Evolutionary conservation across 2,329 filamentous ascomycete species (phyloP), one percentile per base, ranked within the genome.

Genomic region (Knoxdaviesia proteae): DNA sequence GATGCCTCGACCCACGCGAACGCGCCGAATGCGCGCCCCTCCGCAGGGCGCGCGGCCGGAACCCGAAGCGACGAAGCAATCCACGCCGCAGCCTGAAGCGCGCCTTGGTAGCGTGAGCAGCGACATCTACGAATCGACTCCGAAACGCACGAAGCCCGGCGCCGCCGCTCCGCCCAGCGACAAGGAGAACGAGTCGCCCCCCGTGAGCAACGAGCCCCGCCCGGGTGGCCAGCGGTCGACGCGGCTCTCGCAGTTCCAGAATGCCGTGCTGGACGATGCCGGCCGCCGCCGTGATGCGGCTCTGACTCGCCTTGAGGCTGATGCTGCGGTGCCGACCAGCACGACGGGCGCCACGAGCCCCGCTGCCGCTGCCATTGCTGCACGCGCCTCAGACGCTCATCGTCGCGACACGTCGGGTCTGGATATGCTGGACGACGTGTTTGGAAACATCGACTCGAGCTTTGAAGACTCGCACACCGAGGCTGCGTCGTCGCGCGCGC

Each of bases 381-480:
- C 38, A 20, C 48, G 36, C 43, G 50, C 41, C 40, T 45, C 34
- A 49, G 44, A 11, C 49, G 46, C 36, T 45, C 48, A 10, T 8
- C 39, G 56, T 20, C 54, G 59, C 8, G 62, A 69, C 40, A 61
- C 57, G 3, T 67, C 65, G 1, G 68, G 67, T 5, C 47, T 70
- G 33, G 67, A 71, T 46, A 48, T 65, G 42, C 67, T 69, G 44
- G 61, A 63, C 42, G 60, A 62, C 34, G 54, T 67, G 31, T 70
- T 71, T 52, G 62, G 61, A 8, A 56, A 62, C 41, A 48, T 58
- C 8, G 53, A 58, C 46, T 50, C 50, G 36, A 54, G 49, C 41
- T 51, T 67, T 6, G 61, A 60, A 42, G 59, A 59, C 37, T 59
- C 61, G 44, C 65, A 65, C 40, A 58, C 58, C 7, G 60, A 63